A percentile compares a stretch with the other conserved stretches of the same genome.
Conservation (phyloP, 208 protist genomes). For the Phytomonas sp. region DNA sequence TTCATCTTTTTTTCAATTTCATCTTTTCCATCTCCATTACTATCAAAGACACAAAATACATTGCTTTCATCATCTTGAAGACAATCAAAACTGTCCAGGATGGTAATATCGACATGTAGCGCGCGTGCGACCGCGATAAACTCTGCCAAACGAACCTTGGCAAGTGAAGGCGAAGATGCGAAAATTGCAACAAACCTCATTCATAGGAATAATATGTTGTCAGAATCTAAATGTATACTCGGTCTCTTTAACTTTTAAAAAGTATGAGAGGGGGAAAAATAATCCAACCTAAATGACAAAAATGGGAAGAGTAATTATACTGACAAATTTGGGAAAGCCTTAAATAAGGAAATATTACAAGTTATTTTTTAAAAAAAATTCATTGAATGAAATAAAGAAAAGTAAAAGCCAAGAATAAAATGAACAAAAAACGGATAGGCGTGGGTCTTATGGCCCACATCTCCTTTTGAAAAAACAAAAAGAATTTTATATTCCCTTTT, state of each 20-base stretch:
- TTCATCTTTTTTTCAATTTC: slow-evolving; percentile 12
- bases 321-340: background rate
- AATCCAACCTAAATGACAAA: slow-evolving; percentile 7
- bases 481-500: background rate
- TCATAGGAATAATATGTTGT: background rate
- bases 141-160: slow-evolving; percentile 44
- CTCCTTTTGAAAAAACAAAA: background rate
- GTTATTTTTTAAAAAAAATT: slow-evolving; percentile 1
- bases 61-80: slow-evolving; percentile 15
- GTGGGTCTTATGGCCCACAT: background rate
- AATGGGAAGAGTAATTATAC: slow-evolving; percentile 4
- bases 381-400: background rate
- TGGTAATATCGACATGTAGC: slow-evolving; percentile 23
- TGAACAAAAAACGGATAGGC: background rate
- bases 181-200: slow-evolving; percentile 73
- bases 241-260: slow-evolving; percentile 6
- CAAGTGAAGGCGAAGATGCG: slow-evolving; percentile 47
- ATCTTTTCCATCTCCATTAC: background rate
- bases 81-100: slow-evolving; percentile 24
- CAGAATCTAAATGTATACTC: slow-evolving; percentile 10
- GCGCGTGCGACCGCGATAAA: slow-evolving; percentile 34
- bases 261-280: background rate
- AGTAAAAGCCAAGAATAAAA: background rate
- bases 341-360: slow-evolving; percentile 3
- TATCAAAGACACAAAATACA: slow-evolving; percentile 38